These are phyloP conservation scores for Vitis hybrid DNA, from an alignment of 177 flowering plant genomes.

Conservation along the genomic window DNA sequence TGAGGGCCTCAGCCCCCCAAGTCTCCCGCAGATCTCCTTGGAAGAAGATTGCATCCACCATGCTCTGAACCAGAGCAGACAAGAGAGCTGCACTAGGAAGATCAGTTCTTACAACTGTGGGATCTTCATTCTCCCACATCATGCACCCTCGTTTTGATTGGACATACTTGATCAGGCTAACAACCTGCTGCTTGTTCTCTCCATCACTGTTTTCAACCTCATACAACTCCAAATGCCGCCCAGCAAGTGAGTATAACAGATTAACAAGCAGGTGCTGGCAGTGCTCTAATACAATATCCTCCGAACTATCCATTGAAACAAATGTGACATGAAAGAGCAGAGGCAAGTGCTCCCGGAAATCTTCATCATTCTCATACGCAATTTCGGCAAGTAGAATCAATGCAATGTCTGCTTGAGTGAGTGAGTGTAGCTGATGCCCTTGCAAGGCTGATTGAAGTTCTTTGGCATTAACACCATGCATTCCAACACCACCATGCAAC, in stretches of 20 bases:
- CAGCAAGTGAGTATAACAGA: constrained; percentile 92
- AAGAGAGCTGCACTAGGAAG: constrained; percentile 98
- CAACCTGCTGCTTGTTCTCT: constrained; percentile 98
- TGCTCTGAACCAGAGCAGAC: constrained; percentile 94
- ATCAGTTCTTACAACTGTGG: constrained; percentile 70
- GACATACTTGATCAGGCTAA: constrained; percentile 94
- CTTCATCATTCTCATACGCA: constrained; percentile 99
- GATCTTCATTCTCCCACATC: constrained; percentile 99
- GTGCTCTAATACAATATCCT: constrained; percentile 94
- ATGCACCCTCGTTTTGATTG: constrained; percentile 96
- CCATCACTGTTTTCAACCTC: constrained; percentile 94
- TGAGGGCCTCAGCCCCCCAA: constrained; percentile 96
- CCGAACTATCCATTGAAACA: constrained; percentile 99
- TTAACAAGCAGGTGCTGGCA: constrained; percentile 98
- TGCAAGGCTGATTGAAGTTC: constrained; percentile 97
- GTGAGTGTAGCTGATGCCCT: constrained; percentile 92
- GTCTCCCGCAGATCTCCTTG: constrained; percentile 98
- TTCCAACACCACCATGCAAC: constrained; percentile 57
- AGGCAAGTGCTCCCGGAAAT: constrained; percentile 83
- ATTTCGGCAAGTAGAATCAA: constrained; percentile 94
- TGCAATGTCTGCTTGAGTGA: constrained; percentile 97
- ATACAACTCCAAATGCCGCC: constrained; percentile 90
- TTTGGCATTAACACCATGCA: constrained; percentile 83
- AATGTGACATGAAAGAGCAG: constrained; percentile 92
- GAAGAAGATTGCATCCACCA: constrained; percentile 99